Evolutionary conservation across 768 basidiomycete genomes (phyloP).

Genomic region (Lentinula detonsa): DNA sequence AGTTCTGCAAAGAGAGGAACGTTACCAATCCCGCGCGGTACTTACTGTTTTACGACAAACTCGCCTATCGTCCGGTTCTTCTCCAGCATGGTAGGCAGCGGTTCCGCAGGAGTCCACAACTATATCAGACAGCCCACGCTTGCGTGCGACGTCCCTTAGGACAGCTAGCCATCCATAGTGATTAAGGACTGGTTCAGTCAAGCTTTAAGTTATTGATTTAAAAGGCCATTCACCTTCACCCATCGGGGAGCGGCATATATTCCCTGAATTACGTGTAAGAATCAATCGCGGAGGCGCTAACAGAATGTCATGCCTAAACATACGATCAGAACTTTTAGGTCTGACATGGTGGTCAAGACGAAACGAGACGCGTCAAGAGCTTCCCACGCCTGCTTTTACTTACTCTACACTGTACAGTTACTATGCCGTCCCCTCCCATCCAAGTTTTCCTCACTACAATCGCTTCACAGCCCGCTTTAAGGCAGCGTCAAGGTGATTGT

Average conservation of each 20-base stretch:
- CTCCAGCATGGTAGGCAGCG: constrained; percentile 76
- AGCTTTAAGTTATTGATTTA: background rate
- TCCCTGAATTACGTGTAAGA: constrained; percentile 33
- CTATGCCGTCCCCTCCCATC: constrained; percentile 79
- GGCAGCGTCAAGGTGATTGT: constrained; percentile 69
- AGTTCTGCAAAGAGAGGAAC: constrained; percentile 38
- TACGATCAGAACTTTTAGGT: constrained; percentile 61
- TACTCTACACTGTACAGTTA: background rate
- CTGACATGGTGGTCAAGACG: constrained; percentile 4
- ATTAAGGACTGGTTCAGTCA: background rate
- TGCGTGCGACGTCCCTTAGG: constrained; percentile 57
- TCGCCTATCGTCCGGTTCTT: constrained; percentile 76
- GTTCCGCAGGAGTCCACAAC: constrained; percentile 83
- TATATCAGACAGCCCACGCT: constrained; percentile 49
- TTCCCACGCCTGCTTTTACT: background rate
- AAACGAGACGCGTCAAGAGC: background rate
- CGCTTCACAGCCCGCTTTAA: constrained; percentile 68
- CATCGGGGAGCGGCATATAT: constrained; percentile 89
- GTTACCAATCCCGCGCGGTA: background rate
- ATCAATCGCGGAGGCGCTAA: background rate
- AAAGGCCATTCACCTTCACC: constrained; percentile 43
- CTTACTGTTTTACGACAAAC: background rate
- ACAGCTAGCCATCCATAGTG: constrained; percentile 40
- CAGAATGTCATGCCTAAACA: constrained; percentile 43
- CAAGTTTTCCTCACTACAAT: constrained; percentile 86